A percentile compares a stretch with the other conserved stretches of the same genome.
Evolutionary conservation across 139 green algal species (phyloP).

Genomic region (Parachlorella kessleri): DNA sequence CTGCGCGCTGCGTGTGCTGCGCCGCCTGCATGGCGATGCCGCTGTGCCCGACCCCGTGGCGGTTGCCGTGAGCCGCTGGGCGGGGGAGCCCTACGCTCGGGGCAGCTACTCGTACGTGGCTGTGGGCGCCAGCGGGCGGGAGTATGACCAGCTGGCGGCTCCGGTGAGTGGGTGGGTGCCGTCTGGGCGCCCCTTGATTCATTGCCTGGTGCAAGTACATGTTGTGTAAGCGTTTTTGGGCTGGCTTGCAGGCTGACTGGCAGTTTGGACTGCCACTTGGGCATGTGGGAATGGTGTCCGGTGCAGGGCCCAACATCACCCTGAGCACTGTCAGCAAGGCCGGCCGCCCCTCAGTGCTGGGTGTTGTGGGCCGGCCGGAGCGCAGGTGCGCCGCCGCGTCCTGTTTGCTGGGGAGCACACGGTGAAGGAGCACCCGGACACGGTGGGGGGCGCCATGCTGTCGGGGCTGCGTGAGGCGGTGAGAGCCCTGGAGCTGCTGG

Average conservation of each 20-base stretch:
- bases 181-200: too few species aligned
- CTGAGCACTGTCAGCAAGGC: too few species aligned
- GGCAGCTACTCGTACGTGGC: conserved; percentile 84
- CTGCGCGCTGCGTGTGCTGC: conserved; percentile 52
- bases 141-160: conserved; percentile 76
- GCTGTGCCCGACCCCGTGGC: conserved; percentile 51
- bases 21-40: conserved; percentile 29
- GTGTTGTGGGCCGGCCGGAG: neutral
- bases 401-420: conserved; percentile 92
- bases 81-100: conserved; percentile 22
- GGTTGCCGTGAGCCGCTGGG: conserved; percentile 53
- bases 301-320: too few species aligned
- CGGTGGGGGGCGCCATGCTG: conserved; percentile 87
- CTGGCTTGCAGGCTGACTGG: too few species aligned
- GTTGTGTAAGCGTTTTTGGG: too few species aligned
- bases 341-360: too few species aligned
- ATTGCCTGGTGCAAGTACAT: too few species aligned
- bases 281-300: too few species aligned
- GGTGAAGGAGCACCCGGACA: conserved; percentile 80
- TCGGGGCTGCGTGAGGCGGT: conserved; percentile 75
- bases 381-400: conserved; percentile 52
- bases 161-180: conserved; percentile 35
- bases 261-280: too few species aligned
- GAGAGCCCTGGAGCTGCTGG: conserved; percentile 49
- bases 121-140: conserved; percentile 55